Percentiles rank a stretch among this genome's conserved stretches.
phyloP scores from a whole-genome alignment of 202 grass and related monocot species.

The Bolboschoenoplectus hybrid region DNA sequence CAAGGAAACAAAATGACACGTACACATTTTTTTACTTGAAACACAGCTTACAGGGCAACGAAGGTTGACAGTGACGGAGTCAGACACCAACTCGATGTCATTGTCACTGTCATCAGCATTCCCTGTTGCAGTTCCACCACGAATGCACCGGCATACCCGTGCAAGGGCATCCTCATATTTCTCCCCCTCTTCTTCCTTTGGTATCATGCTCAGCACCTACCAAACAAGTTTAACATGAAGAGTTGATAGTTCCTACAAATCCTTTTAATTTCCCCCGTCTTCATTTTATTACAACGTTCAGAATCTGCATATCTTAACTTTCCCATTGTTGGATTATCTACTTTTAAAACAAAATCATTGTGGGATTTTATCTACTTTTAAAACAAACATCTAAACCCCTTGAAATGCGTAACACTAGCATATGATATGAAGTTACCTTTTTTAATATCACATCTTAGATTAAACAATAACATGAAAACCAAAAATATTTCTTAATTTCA shows the following conservation, averaged over 20 bases:
- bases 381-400: conserved; percentile 16
- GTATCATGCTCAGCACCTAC: conserved; percentile 82
- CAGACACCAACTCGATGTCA: conserved; percentile 83
- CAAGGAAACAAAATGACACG: conserved; percentile 23
- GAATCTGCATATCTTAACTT: conserved; percentile 9
- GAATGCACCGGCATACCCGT: conserved; percentile 75
- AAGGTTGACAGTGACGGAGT: conserved; percentile 77
- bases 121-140: conserved; percentile 59
- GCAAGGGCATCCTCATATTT: conserved; percentile 69
- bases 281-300: conserved; percentile 34
- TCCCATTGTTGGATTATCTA: conserved; percentile 11
- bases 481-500: conserved; percentile 4
- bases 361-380: conserved; percentile 14
- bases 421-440: background rate
- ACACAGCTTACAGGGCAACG: conserved; percentile 78
- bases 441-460: background rate
- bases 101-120: conserved; percentile 68
- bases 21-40: background rate
- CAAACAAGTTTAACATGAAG: conserved; percentile 30
- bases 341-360: conserved; percentile 1
- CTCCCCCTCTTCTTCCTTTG: conserved; percentile 82
- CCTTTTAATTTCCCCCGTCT: background rate
- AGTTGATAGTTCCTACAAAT: background rate
- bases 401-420: conserved; percentile 19
- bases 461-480: conserved; percentile 8